Conservation (phyloP, 2,329 filamentous ascomycete species). For the Phialemonium atrogriseum region DNA sequence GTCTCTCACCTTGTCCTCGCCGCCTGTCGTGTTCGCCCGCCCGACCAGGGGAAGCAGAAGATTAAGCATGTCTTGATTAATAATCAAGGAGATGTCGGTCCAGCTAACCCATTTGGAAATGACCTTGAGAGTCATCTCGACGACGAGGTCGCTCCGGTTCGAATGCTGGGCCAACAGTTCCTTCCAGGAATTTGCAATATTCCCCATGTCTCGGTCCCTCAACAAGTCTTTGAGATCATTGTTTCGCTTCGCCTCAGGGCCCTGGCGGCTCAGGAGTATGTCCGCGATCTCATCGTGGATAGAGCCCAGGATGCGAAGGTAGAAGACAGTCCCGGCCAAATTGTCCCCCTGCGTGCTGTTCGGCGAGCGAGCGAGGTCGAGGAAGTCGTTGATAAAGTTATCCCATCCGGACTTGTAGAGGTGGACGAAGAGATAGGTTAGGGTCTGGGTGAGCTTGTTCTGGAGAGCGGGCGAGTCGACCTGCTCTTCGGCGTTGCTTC, state of each 20-base stretch:
- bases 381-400: conserved; percentile 83
- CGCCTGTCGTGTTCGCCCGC: conserved; percentile 52
- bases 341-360: conserved; percentile 60
- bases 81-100: conserved; percentile 92
- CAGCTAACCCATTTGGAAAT: conserved; percentile 97
- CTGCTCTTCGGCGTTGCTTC: conserved; percentile 43
- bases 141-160: conserved; percentile 59
- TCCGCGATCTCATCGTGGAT: conserved; percentile 98
- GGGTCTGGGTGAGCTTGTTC: conserved; percentile 93
- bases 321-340: conserved; percentile 68
- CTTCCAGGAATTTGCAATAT: conserved; percentile 84
- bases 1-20: conserved; percentile 75
- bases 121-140: conserved; percentile 85
- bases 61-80: conserved; percentile 81
- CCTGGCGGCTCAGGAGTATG: conserved; percentile 71
- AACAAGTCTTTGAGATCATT: conserved; percentile 87
- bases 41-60: conserved; percentile 81
- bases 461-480: conserved; percentile 72
- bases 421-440: conserved; percentile 87
- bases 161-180: conserved; percentile 76
- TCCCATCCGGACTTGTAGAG: conserved; percentile 84
- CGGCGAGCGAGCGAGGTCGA: conserved; percentile 60
- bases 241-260: conserved; percentile 74
- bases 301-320: conserved; percentile 78
- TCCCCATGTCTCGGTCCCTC: conserved; percentile 76